These are phyloP conservation scores for Fusarium circinatum DNA, from an alignment of 2,329 filamentous ascomycete species.

Conservation along the genomic window DNA sequence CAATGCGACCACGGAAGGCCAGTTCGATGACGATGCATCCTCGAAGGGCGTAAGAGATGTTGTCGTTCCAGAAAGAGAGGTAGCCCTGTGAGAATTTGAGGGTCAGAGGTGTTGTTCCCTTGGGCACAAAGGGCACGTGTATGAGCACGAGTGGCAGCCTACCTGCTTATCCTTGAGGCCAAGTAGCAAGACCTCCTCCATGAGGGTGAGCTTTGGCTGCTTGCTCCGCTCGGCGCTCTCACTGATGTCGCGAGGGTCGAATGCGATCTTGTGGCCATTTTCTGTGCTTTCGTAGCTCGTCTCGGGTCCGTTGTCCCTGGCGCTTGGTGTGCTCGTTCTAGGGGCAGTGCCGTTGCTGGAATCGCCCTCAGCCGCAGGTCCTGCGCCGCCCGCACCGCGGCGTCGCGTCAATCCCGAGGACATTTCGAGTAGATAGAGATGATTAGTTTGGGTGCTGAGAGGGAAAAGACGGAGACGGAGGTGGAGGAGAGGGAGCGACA, in stretches of 20 bases:
- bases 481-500: slow-evolving; percentile 11
- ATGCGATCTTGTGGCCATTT: slow-evolving; percentile 99
- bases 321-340: slow-evolving; percentile 66
- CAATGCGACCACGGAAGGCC: slow-evolving; percentile 93
- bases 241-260: slow-evolving; percentile 95
- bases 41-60: slow-evolving; percentile 96
- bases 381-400: slow-evolving; percentile 78
- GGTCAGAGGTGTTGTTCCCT: slow-evolving; percentile 9
- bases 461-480: slow-evolving; percentile 21
- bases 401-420: slow-evolving; percentile 68
- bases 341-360: slow-evolving; percentile 62
- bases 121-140: slow-evolving; percentile 20
- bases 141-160: slow-evolving; percentile 38
- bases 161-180: slow-evolving; percentile 99
- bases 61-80: slow-evolving; percentile 99
- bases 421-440: slow-evolving; percentile 32
- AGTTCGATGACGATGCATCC: slow-evolving; percentile 99
- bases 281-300: slow-evolving; percentile 92
- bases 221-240: slow-evolving; percentile 96
- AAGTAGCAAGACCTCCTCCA: slow-evolving; percentile 97
- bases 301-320: slow-evolving; percentile 67
- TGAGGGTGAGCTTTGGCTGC: slow-evolving; percentile 97
- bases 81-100: slow-evolving; percentile 75
- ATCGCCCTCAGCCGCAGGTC: slow-evolving; percentile 64
- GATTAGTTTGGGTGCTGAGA: slow-evolving; percentile 8